Conservation (phyloP, 1,139 yeast genomes). For the Pichia sp. region DNA sequence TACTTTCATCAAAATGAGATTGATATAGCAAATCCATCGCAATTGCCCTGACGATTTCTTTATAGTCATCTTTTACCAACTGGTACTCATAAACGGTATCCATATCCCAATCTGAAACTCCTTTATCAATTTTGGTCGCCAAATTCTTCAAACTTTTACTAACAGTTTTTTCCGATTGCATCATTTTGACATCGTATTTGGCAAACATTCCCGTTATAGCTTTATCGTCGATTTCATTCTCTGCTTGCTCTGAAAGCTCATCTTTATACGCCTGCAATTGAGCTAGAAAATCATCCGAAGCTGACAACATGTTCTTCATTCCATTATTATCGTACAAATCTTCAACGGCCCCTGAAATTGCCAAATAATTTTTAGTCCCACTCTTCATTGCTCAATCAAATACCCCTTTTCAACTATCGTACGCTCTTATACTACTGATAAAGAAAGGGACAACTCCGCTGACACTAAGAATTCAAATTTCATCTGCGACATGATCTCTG, state of each 20-base stretch:
- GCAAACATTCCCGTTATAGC: background rate
- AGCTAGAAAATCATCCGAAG: background rate
- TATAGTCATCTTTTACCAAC: conserved; percentile 15
- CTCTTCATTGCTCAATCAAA: background rate
- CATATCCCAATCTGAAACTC: conserved; percentile 24
- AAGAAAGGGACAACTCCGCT: too few species aligned
- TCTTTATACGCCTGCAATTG: background rate
- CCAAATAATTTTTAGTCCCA: background rate
- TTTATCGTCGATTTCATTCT: background rate
- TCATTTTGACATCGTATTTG: conserved; percentile 1
- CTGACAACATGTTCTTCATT: background rate
- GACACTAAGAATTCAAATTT: too few species aligned
- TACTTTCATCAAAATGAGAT: conserved; percentile 30
- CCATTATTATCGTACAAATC: background rate
- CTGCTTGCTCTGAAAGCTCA: background rate
- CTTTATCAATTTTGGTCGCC: conserved; percentile 26
- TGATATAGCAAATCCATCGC: conserved; percentile 35
- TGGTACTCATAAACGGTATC: conserved; percentile 30
- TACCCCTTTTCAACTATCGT: background rate
- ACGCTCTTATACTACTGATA: too few species aligned
- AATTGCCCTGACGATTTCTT: conserved; percentile 30
- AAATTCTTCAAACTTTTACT: conserved; percentile 26
- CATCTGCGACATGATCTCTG: too few species aligned
- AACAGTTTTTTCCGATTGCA: conserved; percentile 22
- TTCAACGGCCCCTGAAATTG: background rate